phyloP scores from a whole-genome alignment of 192 early-diverging fungal genomes.

The Backusella westeae region DNA sequence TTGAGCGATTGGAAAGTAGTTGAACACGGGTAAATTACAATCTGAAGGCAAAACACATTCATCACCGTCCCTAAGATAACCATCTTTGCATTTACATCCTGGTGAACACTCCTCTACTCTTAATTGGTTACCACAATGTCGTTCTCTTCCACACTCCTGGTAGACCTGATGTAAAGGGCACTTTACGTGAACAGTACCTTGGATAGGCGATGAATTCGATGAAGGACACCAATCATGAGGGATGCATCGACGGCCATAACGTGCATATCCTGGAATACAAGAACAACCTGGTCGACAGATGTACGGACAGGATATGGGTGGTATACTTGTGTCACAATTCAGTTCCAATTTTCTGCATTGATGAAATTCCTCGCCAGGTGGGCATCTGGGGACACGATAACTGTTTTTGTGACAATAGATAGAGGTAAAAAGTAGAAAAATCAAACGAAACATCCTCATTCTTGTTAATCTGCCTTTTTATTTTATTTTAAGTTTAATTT shows the following conservation, averaged over 20 bases:
- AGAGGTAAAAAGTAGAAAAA: neutral
- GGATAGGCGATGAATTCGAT: neutral
- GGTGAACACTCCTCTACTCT: neutral
- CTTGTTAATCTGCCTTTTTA: no score
- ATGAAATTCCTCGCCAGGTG: neutral
- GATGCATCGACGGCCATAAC: neutral
- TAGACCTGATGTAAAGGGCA: neutral
- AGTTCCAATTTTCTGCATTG: neutral
- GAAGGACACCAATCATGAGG: neutral
- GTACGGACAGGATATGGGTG: neutral
- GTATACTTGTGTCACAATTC: neutral
- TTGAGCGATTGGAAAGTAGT: neutral
- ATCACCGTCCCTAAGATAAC: neutral
- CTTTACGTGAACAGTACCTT: neutral
- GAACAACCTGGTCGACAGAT: neutral
- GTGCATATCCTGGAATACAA: neutral
- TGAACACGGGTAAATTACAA: neutral
- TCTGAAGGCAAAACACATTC: neutral
- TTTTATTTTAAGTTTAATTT: no score
- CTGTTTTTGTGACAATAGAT: neutral
- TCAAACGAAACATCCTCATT: no score
- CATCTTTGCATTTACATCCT: neutral
- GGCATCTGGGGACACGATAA: neutral
- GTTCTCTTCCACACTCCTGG: neutral
- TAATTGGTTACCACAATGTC: neutral